Evolutionary conservation across 1,284 basidiomycete species (phyloP), one percentile per base, ranked within the genome.

Genomic region (Amylostereum areolatum): DNA sequence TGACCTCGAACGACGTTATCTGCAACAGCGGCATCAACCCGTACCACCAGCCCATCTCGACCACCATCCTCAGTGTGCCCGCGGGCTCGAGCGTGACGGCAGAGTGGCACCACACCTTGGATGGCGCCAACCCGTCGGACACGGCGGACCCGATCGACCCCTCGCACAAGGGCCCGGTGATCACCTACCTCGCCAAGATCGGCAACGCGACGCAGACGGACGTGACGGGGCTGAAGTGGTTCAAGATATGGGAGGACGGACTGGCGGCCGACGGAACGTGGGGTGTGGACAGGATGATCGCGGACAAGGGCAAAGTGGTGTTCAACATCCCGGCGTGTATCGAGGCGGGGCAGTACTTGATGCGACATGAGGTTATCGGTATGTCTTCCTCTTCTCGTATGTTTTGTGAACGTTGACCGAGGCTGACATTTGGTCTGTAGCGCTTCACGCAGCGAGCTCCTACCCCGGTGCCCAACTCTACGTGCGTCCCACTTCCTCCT

Each of bases 11-110:
- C 52, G 50, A 64, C 50, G 52, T 66, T 40, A 75, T 75, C 47
- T 77, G 75, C 64, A 75, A 74, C 52, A 74, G 75, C 33, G 74
- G 75, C 25, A 43, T 43, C 18, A 43, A 43, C 41, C 41, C 41
- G 25, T 75, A 76, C 56, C 75, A 75, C 55, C 73, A 71, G 57
- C 71, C 74, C 12, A 59, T 81, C 52, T 66, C 77, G 46, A 58
- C 66, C 45, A 55, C 66, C 9, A 60, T 80, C 55, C 68, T 81
- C 63, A 62, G 64, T 34, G 71, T 78, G 33, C 62, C 80, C 47
- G 65, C 75, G 47, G 75, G 76, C 12, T 57, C 68, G 7, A 64
- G 62, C 46, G 66, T 78, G 30, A 75, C 71, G 5, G 68, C 74
- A 12, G 70, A 75, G 54, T 79, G 69, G 66, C 75, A 76, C 56